Evolutionary conservation across 2,329 filamentous ascomycete genomes (phyloP).

Genomic region (Cercospora zeae-maydis): DNA sequence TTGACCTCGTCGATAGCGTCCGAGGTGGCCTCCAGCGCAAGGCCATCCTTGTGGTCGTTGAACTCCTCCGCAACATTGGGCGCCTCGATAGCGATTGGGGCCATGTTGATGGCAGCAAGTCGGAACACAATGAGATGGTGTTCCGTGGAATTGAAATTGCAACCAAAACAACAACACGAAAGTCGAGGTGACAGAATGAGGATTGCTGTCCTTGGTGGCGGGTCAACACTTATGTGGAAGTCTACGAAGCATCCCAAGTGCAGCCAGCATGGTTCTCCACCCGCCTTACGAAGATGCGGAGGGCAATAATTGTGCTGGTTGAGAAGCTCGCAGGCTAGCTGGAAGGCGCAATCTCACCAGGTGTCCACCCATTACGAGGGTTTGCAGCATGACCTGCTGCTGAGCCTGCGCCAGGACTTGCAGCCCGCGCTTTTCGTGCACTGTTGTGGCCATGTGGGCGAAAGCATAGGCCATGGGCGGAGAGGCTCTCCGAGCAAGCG

Average conservation of each 20-base stretch:
- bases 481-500: conserved; percentile 13
- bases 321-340: conserved; percentile 11
- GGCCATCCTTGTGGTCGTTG: conserved; percentile 52
- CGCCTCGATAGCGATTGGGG: conserved; percentile 45
- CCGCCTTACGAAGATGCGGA: conserved; percentile 3
- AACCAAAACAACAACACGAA: neutral
- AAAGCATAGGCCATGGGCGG: conserved; percentile 23
- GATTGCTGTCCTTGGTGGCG: neutral
- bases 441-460: conserved; percentile 15
- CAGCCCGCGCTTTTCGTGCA: conserved; percentile 7
- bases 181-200: neutral
- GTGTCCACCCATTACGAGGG: conserved; percentile 15
- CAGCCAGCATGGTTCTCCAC: conserved; percentile 6
- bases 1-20: conserved; percentile 61
- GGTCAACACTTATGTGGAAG: neutral
- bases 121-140: neutral
- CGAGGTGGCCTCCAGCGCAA: conserved; percentile 56
- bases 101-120: conserved; percentile 37
- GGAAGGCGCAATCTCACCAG: conserved; percentile 7
- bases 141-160: neutral
- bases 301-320: conserved; percentile 16
- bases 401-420: conserved; percentile 8
- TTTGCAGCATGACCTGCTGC: conserved; percentile 14
- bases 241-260: conserved; percentile 1
- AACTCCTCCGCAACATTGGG: conserved; percentile 44